Percentiles rank a stretch among this genome's conserved stretches.
Conservation (phyloP, 2,329 filamentous ascomycete species). For the Zymoseptoria ardabiliae region DNA sequence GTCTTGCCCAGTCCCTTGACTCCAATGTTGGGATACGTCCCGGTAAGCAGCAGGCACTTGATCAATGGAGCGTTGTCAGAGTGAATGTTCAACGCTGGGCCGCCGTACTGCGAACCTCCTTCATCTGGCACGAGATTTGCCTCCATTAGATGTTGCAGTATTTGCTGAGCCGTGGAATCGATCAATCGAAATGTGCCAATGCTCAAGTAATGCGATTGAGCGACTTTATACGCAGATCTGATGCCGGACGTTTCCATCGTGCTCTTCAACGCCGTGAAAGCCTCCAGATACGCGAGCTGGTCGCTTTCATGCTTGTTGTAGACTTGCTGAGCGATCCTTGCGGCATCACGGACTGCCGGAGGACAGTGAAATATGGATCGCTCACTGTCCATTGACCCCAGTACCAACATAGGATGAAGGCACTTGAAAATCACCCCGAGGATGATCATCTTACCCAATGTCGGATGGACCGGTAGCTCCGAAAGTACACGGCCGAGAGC, state of each 20-base stretch:
- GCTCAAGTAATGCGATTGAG: slow-evolving; percentile 30
- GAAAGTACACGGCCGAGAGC: slow-evolving; percentile 40
- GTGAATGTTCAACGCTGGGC: slow-evolving; percentile 36
- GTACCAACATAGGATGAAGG: slow-evolving; percentile 43
- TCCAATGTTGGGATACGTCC: slow-evolving; percentile 41
- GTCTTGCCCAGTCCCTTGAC: slow-evolving; percentile 17
- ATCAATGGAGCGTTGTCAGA: slow-evolving; percentile 38
- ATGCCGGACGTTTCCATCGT: slow-evolving; percentile 27
- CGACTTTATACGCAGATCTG: slow-evolving; percentile 25
- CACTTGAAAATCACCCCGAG: slow-evolving; percentile 47
- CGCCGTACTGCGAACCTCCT: slow-evolving; percentile 12
- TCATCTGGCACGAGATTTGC: slow-evolving; percentile 28
- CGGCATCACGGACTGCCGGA: slow-evolving; percentile 19
- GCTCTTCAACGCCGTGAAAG: slow-evolving; percentile 35
- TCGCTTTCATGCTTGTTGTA: slow-evolving; percentile 39
- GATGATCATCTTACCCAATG: slow-evolving; percentile 44
- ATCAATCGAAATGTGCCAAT: slow-evolving; percentile 31
- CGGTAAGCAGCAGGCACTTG: slow-evolving; percentile 41
- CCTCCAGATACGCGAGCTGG: slow-evolving; percentile 40
- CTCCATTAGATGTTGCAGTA: slow-evolving; percentile 32
- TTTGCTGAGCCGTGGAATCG: slow-evolving; percentile 31
- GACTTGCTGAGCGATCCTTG: slow-evolving; percentile 19
- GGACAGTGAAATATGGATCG: slow-evolving; percentile 31
- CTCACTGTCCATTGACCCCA: slow-evolving; percentile 32
- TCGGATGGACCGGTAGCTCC: slow-evolving; percentile 36